Evolutionary conservation across 1,284 basidiomycete genomes (phyloP).

Genomic region (Ganoderma multipileum): DNA sequence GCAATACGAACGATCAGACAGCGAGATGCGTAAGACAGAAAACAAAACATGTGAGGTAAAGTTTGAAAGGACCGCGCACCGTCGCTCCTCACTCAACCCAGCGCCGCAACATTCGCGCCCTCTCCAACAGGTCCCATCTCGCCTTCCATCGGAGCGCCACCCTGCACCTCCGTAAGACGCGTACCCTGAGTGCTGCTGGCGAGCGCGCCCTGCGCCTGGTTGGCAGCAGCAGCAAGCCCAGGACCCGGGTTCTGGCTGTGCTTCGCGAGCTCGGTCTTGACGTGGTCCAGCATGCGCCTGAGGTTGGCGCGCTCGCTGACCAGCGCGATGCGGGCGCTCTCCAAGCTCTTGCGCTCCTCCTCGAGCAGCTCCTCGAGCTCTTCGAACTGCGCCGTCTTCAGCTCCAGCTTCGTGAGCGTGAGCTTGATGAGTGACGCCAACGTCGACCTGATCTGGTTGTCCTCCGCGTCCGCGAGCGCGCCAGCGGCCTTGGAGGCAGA

Average conservation of each 20-base stretch:
- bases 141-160: slow-evolving; percentile 38
- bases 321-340: slow-evolving; percentile 72
- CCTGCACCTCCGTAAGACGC: slow-evolving; percentile 56
- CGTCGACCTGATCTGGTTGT: slow-evolving; percentile 81
- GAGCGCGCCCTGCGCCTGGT: slow-evolving; percentile 47
- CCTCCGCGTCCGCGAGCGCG: slow-evolving; percentile 86
- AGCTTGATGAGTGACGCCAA: slow-evolving; percentile 90
- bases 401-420: slow-evolving; percentile 91
- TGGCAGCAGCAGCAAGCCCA: slow-evolving; percentile 37
- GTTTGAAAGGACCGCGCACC: slow-evolving; percentile 1
- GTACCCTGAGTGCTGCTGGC: slow-evolving; percentile 65
- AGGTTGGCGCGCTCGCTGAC: slow-evolving; percentile 71
- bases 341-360: slow-evolving; percentile 80
- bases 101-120: slow-evolving; percentile 39
- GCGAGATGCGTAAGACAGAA: slow-evolving; percentile 10
- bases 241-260: slow-evolving; percentile 38
- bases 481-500: slow-evolving; percentile 90
- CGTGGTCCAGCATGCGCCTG: slow-evolving; percentile 70
- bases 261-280: slow-evolving; percentile 67
- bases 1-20: slow-evolving; percentile 14
- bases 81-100: slow-evolving; percentile 34
- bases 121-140: slow-evolving; percentile 41
- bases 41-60: slow-evolving; percentile 8
- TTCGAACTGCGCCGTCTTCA: slow-evolving; percentile 93
- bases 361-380: slow-evolving; percentile 90